Evolutionary conservation across 306 rosid species (phyloP).

Genomic region (Cucurbita moschata): DNA sequence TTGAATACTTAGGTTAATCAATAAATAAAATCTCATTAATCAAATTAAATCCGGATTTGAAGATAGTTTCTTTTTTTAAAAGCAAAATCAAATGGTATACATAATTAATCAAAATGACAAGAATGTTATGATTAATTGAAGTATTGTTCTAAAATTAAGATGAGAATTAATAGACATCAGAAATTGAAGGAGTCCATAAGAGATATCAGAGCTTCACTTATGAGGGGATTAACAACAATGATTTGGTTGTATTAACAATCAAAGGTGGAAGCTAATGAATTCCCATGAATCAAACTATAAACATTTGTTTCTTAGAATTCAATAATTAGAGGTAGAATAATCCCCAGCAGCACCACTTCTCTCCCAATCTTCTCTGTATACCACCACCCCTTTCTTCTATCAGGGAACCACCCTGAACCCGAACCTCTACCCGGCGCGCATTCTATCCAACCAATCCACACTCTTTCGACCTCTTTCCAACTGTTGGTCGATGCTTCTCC

Average conservation of each 20-base stretch:
- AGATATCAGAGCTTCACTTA: neutral
- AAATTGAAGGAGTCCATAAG: neutral
- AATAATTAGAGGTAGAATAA: constrained; percentile 1
- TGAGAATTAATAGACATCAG: neutral
- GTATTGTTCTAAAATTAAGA: neutral
- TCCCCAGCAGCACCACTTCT: constrained; percentile 1
- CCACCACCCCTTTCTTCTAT: constrained; percentile 3
- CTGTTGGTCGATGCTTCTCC: constrained; percentile 65
- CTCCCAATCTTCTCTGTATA: neutral
- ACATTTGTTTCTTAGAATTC: constrained; percentile 3
- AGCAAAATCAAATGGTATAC: no score
- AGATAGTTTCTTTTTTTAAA: no score
- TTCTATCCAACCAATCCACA: constrained; percentile 77
- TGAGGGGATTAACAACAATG: constrained; percentile 5
- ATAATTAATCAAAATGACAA: neutral
- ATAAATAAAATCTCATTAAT: no score
- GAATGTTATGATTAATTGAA: neutral
- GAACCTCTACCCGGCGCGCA: constrained; percentile 38
- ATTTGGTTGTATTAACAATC: constrained; percentile 8
- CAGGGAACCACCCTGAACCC: neutral
- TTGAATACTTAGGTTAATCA: no score
- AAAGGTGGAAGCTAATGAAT: constrained; percentile 7
- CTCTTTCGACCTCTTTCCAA: constrained; percentile 66
- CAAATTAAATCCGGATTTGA: no score
- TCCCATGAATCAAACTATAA: constrained; percentile 6